A percentile compares a stretch with the other conserved stretches of the same genome.
Conservation (phyloP, 2,329 filamentous ascomycete species). For the Arthrobotrys megalospora region DNA sequence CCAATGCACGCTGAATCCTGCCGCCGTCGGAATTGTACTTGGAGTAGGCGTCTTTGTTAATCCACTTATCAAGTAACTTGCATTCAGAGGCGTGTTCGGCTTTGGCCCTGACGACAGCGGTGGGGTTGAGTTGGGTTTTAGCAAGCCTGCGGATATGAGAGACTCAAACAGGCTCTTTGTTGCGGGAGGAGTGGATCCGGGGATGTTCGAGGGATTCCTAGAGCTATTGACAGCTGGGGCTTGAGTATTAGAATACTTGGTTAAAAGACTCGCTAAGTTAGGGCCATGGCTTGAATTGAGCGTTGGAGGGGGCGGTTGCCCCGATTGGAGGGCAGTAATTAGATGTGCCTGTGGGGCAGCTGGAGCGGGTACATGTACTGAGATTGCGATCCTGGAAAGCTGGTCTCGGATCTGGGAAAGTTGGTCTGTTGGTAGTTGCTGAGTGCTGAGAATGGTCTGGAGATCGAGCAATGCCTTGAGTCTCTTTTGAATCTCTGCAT, state of each 20-base stretch:
- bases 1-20: slow-evolving; percentile 66
- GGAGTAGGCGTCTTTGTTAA: slow-evolving; percentile 65
- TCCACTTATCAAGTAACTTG: slow-evolving; percentile 49
- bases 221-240: not conserved
- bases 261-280: slow-evolving; percentile 44
- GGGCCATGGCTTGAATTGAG: slow-evolving; percentile 64
- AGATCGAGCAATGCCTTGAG: slow-evolving; percentile 88
- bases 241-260: slow-evolving; percentile 40
- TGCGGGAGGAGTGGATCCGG: slow-evolving; percentile 4
- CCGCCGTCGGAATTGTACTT: slow-evolving; percentile 67
- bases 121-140: slow-evolving; percentile 36
- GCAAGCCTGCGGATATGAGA: slow-evolving; percentile 61
- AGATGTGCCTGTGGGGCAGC: slow-evolving; percentile 66
- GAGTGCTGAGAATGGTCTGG: slow-evolving; percentile 82
- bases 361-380: slow-evolving; percentile 67
- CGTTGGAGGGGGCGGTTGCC: slow-evolving; percentile 67
- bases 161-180: slow-evolving; percentile 62
- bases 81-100: slow-evolving; percentile 31
- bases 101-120: slow-evolving; percentile 39
- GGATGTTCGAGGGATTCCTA: not conserved
- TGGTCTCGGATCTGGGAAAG: slow-evolving; percentile 87
- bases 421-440: slow-evolving; percentile 84
- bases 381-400: slow-evolving; percentile 80
- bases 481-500: slow-evolving; percentile 81
- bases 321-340: slow-evolving; percentile 71